Percentiles rank a stretch among this genome's conserved stretches.
Conservation (phyloP, 306 rosid genomes). For the Prosopis cineraria region DNA sequence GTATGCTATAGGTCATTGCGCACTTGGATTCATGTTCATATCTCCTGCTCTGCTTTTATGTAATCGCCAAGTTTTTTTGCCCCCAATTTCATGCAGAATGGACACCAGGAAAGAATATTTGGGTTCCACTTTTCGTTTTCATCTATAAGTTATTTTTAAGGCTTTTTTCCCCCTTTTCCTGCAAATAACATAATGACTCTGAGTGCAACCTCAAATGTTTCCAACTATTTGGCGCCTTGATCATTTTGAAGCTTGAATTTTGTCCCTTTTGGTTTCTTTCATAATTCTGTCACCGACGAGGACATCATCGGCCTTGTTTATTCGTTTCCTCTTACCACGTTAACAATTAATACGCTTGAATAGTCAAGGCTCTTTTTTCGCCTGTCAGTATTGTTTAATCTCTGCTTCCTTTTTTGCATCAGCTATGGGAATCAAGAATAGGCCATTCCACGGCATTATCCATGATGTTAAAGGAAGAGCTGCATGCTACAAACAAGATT, state of each 20-base stretch:
- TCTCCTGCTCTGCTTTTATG: background rate
- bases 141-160: background rate
- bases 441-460: constrained; percentile 63
- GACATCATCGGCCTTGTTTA: background rate
- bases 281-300: background rate
- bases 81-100: background rate
- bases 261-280: constrained; percentile 9
- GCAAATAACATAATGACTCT: background rate
- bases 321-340: constrained; percentile 1
- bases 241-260: no score
- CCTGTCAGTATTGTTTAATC: constrained; percentile 14
- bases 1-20: background rate
- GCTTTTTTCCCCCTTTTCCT: background rate
- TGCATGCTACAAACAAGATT: constrained; percentile 76
- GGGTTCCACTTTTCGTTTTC: background rate
- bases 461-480: constrained; percentile 77
- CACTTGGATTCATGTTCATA: background rate
- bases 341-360: background rate
- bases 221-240: constrained; percentile 31
- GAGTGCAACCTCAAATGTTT: constrained; percentile 36
- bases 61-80: background rate
- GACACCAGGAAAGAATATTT: background rate
- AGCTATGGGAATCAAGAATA: constrained; percentile 45
- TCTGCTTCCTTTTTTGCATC: constrained; percentile 26
- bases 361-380: background rate